A percentile compares a stretch with the other conserved stretches of the same genome.
Evolutionary conservation across 371 early-diverging fungal genomes (phyloP).

Genomic region (Mucor irregularis): DNA sequence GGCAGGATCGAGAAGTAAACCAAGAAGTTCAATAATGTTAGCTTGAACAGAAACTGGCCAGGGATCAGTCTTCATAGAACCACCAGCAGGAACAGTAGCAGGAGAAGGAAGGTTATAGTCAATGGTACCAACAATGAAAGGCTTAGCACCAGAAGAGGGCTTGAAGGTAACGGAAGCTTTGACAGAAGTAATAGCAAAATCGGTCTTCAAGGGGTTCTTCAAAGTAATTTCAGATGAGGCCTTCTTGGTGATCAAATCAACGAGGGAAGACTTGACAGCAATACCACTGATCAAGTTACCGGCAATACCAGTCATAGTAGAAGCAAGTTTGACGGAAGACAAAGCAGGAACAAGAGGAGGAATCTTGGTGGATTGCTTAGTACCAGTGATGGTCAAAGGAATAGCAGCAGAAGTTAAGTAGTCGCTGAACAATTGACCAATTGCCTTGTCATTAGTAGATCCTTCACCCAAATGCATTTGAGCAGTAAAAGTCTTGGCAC

Average conservation of each 20-base stretch:
- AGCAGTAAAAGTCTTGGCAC: slow-evolving; percentile 41
- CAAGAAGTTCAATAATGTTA: slow-evolving; percentile 9
- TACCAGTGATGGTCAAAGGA: slow-evolving; percentile 47
- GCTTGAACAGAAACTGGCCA: slow-evolving; percentile 21
- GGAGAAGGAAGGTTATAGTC: slow-evolving; percentile 24
- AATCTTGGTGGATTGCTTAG: slow-evolving; percentile 38
- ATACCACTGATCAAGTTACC: slow-evolving; percentile 39
- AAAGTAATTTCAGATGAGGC: slow-evolving; percentile 39
- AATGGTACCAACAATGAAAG: slow-evolving; percentile 27
- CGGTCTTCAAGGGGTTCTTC: slow-evolving; percentile 46
- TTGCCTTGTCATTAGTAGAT: slow-evolving; percentile 17
- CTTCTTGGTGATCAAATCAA: slow-evolving; percentile 9
- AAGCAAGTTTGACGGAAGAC: slow-evolving; percentile 41
- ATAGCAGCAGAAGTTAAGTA: slow-evolving; percentile 45
- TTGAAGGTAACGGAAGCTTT: slow-evolving; percentile 27
- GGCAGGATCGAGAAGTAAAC: slow-evolving; percentile 6
- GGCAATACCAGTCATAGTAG: slow-evolving; percentile 50
- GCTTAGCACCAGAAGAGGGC: not conserved
- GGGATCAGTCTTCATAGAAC: slow-evolving; percentile 8
- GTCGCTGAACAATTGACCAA: slow-evolving; percentile 30
- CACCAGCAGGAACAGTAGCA: slow-evolving; percentile 16
- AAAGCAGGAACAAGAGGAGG: slow-evolving; percentile 48
- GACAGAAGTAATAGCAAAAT: slow-evolving; percentile 28
- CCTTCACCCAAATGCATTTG: slow-evolving; percentile 31
- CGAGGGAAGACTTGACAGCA: slow-evolving; percentile 15